These are phyloP conservation scores for Penicillium hordei DNA, from an alignment of 2,329 filamentous ascomycete species.

Conservation along the genomic window DNA sequence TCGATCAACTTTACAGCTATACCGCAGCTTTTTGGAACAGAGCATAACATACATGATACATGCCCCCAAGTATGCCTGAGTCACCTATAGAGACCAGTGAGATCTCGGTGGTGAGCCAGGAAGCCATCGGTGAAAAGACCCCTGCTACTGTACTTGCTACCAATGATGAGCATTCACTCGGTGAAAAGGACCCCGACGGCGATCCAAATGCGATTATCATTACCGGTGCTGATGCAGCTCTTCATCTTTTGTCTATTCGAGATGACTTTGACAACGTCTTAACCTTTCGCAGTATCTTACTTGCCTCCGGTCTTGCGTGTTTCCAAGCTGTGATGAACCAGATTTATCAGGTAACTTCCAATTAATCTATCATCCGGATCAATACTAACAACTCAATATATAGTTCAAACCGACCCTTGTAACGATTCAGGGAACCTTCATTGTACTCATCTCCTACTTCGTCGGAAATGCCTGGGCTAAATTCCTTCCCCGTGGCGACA, in stretches of 20 bases:
- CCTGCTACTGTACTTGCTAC: neutral
- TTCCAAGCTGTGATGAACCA: constrained; percentile 59
- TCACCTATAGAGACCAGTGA: neutral
- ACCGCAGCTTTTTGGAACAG: neutral
- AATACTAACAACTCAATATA: constrained; percentile 1
- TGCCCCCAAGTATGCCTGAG: neutral
- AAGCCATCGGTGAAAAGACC: neutral
- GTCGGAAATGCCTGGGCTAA: constrained; percentile 51
- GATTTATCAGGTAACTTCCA: constrained; percentile 52
- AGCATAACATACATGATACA: neutral
- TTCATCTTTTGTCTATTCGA: constrained; percentile 51
- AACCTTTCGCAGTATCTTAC: constrained; percentile 55
- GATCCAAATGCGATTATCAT: constrained; percentile 48
- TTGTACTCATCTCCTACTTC: constrained; percentile 59
- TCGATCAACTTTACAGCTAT: neutral
- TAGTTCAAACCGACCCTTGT: constrained; percentile 56
- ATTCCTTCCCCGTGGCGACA: constrained; percentile 54
- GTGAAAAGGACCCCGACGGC: neutral
- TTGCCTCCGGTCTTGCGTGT: constrained; percentile 51
- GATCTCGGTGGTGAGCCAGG: neutral
- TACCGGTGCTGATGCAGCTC: constrained; percentile 54
- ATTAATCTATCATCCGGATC: neutral
- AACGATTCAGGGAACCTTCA: constrained; percentile 55
- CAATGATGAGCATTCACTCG: neutral
- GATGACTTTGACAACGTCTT: constrained; percentile 55